Conservation (phyloP, 371 early-diverging fungal species). For the Mortierella sp. region DNA sequence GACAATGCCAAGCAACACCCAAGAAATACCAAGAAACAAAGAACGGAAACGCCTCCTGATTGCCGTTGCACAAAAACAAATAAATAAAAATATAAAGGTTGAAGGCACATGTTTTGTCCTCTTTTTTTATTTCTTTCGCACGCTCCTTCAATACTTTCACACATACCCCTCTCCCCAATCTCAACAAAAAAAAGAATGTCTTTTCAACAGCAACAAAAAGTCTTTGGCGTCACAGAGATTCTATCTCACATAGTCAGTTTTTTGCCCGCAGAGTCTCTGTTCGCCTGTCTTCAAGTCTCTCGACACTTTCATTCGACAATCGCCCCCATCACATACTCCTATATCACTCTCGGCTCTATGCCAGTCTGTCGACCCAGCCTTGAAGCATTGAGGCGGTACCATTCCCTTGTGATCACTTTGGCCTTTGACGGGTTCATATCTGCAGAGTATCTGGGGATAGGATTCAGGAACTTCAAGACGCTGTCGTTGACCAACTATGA, state of each 20-base stretch:
- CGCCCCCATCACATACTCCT: background rate
- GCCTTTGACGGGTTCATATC: conserved; percentile 10
- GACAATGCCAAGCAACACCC: background rate
- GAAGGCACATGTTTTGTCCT: background rate
- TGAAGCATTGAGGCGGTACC: conserved; percentile 2
- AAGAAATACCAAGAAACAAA: no score
- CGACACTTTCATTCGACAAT: background rate
- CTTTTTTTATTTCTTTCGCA: background rate
- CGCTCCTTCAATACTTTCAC: background rate
- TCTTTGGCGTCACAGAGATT: background rate
- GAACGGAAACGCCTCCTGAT: no score
- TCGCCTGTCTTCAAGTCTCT: conserved; percentile 14
- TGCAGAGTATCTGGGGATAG: conserved; percentile 5
- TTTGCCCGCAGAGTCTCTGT: background rate
- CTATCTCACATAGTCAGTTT: background rate
- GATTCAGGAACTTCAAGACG: conserved; percentile 10
- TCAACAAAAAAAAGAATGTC: background rate
- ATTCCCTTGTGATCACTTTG: background rate
- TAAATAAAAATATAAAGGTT: background rate
- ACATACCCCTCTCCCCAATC: background rate
- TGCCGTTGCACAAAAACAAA: background rate
- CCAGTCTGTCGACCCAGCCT: conserved; percentile 4
- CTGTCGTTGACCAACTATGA: conserved; percentile 3
- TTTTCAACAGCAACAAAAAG: background rate
- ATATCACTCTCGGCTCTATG: conserved; percentile 2